These are phyloP conservation scores for Ceratobasidium sp. DNA, from an alignment of 1,284 basidiomycete genomes.

Conservation along the genomic window DNA sequence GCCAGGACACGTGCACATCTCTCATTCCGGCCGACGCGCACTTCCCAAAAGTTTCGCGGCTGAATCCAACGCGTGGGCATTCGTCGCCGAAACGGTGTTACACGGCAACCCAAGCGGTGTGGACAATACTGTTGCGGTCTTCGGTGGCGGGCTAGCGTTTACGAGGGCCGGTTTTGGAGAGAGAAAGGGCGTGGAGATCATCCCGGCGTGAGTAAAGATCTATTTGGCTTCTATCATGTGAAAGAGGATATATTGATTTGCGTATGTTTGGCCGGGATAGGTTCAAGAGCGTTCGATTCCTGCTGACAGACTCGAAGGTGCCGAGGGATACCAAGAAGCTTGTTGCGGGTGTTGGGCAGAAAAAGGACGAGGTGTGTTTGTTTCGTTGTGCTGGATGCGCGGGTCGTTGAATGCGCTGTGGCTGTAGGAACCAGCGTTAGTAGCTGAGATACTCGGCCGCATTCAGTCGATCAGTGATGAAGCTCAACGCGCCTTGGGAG, in stretches of 20 bases:
- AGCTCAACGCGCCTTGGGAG: conserved; percentile 77
- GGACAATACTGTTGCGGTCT: conserved; percentile 94
- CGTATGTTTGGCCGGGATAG: conserved; percentile 52
- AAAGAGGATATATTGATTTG: background rate
- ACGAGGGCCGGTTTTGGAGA: conserved; percentile 81
- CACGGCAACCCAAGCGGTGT: conserved; percentile 98
- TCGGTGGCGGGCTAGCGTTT: conserved; percentile 94
- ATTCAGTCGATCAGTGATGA: conserved; percentile 87
- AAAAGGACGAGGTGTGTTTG: conserved; percentile 69
- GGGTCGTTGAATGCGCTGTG: conserved; percentile 47
- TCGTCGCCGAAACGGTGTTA: conserved; percentile 94
- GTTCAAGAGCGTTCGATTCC: conserved; percentile 77
- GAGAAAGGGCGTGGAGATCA: conserved; percentile 82
- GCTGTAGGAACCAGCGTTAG: conserved; percentile 77
- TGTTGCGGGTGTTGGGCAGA: conserved; percentile 85
- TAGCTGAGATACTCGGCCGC: conserved; percentile 75
- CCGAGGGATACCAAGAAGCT: conserved; percentile 94
- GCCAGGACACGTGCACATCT: conserved; percentile 67
- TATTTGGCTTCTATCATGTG: conserved; percentile 8
- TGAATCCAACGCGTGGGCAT: conserved; percentile 92
- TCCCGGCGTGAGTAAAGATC: conserved; percentile 85
- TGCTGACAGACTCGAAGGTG: conserved; percentile 93
- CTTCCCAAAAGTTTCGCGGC: conserved; percentile 71
- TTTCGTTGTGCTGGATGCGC: conserved; percentile 41
- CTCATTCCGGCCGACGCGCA: conserved; percentile 71